These are phyloP conservation scores for Blastocladiella emersonii DNA, from an alignment of 371 early-diverging fungal genomes.

Conservation along the genomic window DNA sequence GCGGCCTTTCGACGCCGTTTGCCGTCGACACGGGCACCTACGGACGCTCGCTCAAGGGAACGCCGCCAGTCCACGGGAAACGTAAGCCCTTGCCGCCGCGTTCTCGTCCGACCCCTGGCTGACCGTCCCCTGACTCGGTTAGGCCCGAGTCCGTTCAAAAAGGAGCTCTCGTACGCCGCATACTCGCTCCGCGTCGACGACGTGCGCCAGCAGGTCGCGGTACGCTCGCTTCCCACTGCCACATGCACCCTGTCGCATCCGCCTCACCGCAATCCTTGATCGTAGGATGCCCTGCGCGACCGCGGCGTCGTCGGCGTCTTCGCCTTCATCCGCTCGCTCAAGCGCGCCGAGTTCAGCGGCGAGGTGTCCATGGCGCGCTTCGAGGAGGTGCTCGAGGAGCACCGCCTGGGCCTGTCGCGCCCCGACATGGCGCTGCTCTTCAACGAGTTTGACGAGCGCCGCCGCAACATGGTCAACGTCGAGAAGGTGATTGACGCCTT, in stretches of 20 bases:
- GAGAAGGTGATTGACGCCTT: neutral
- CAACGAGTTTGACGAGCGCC: constrained; percentile 1
- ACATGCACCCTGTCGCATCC: too few species aligned
- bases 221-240: too few species aligned
- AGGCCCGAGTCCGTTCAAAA: neutral
- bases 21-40: too few species aligned
- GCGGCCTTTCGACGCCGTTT: too few species aligned
- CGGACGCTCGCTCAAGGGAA: too few species aligned
- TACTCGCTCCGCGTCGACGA: neutral
- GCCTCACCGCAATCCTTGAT: too few species aligned
- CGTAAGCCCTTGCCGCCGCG: too few species aligned
- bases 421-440: neutral
- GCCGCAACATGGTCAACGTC: neutral
- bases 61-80: too few species aligned
- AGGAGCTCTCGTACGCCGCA: neutral
- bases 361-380: neutral
- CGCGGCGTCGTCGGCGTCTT: neutral
- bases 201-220: neutral
- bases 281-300: too few species aligned
- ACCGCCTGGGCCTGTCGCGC: neutral
- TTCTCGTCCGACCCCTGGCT: too few species aligned
- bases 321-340: neutral
- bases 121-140: too few species aligned
- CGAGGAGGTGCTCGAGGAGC: neutral
- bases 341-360: neutral